Evolutionary conservation across 2,329 filamentous ascomycete species (phyloP).

Genomic region (Trichoderma brevicompactum): DNA sequence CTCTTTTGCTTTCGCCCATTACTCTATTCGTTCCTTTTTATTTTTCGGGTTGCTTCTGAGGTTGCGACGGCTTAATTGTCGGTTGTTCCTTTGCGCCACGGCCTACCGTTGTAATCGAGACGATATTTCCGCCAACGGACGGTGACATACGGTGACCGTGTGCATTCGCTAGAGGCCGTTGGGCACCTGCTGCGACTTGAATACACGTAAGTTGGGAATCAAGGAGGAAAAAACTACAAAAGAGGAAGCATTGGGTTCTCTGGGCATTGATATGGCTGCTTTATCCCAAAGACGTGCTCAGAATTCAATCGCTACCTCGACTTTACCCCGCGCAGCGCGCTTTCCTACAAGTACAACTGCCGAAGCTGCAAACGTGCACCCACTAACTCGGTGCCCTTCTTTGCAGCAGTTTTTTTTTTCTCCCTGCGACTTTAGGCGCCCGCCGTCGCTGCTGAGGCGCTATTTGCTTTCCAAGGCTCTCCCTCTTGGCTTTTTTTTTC

Average conservation of each 20-base stretch:
- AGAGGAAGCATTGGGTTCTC: not conserved
- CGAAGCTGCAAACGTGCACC: constrained; percentile 4
- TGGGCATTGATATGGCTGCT: not conserved
- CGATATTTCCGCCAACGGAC: not conserved
- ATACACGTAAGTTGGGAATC: constrained; percentile 10
- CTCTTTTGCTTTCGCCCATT: not conserved
- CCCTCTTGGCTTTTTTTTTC: not conserved
- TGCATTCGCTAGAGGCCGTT: constrained; percentile 1
- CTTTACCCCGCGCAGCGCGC: constrained; percentile 16
- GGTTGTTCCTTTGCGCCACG: not conserved
- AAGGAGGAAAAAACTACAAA: not conserved
- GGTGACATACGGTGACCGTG: constrained; percentile 3
- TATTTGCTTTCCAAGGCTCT: not conserved
- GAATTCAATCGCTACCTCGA: not conserved
- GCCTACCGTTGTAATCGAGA: not conserved
- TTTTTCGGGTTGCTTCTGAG: not conserved
- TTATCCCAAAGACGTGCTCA: not conserved
- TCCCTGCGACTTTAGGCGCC: not conserved
- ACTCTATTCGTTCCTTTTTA: not conserved
- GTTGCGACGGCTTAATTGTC: not conserved
- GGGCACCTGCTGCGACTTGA: not conserved
- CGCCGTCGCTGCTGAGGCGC: not conserved
- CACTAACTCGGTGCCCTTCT: constrained; percentile 10
- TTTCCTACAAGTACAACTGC: constrained; percentile 4
- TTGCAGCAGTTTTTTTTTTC: not conserved